Conservation (phyloP, 768 basidiomycete species). For the Mycena leptocephala region DNA sequence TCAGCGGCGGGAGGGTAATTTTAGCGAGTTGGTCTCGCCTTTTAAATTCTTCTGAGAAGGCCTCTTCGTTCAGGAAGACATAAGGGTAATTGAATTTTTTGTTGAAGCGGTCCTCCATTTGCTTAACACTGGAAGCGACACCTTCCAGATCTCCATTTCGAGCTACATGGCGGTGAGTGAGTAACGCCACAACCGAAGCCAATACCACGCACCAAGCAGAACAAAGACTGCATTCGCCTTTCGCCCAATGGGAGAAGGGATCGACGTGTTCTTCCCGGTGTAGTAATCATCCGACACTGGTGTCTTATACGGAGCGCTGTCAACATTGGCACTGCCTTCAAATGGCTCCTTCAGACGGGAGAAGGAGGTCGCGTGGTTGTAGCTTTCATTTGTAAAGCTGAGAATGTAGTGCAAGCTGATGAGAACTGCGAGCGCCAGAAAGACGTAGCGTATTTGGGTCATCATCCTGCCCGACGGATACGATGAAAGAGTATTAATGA, state of each 20-base stretch:
- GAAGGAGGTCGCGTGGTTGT: conserved; percentile 73
- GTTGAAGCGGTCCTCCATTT: conserved; percentile 94
- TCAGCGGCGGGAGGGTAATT: neutral
- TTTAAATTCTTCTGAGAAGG: conserved; percentile 83
- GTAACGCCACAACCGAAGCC: neutral
- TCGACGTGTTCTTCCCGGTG: conserved; percentile 49
- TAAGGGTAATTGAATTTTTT: conserved; percentile 88
- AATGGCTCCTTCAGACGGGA: conserved; percentile 59
- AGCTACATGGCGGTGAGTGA: conserved; percentile 51
- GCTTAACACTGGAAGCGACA: conserved; percentile 76
- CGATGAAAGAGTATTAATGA: neutral
- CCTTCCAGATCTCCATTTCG: conserved; percentile 75
- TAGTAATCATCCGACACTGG: conserved; percentile 75
- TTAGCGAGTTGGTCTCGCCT: conserved; percentile 53
- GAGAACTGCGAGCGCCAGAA: conserved; percentile 65
- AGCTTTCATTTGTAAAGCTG: conserved; percentile 75
- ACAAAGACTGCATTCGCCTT: conserved; percentile 90
- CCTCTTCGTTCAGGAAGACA: conserved; percentile 89
- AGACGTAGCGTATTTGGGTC: conserved; percentile 69
- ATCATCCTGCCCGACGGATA: conserved; percentile 57
- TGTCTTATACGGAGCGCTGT: conserved; percentile 63
- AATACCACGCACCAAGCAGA: conserved; percentile 67
- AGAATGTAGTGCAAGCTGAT: conserved; percentile 76
- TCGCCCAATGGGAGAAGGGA: conserved; percentile 57
- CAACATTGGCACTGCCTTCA: conserved; percentile 27